Conservation (phyloP, 169 alveolate species). For the Cryptosporidium baileyi region DNA sequence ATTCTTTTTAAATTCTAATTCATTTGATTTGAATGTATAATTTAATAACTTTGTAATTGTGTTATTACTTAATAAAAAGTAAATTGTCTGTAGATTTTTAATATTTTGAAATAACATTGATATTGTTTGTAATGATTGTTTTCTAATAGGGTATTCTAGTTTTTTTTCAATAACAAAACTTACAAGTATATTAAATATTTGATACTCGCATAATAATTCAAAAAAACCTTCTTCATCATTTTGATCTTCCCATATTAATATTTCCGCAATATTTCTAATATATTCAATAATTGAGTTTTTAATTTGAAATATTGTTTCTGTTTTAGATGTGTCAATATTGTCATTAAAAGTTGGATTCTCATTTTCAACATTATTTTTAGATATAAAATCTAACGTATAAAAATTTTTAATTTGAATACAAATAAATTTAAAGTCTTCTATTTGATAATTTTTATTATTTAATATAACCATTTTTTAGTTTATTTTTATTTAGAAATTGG, state of each 20-base stretch:
- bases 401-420: too few relatives aligned
- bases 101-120: slow-evolving; percentile 44
- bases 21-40: slow-evolving; percentile 22
- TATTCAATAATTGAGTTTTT: slow-evolving; percentile 7
- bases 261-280: slow-evolving; percentile 46
- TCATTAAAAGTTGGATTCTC: too few relatives aligned
- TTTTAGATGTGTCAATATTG: too few relatives aligned
- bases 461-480: too few relatives aligned
- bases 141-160: slow-evolving; percentile 9
- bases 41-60: neutral
- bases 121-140: slow-evolving; percentile 48
- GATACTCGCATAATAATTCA: slow-evolving; percentile 2
- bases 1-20: neutral
- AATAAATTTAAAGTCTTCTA: too few relatives aligned
- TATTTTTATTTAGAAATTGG: too few relatives aligned
- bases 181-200: slow-evolving; percentile 9
- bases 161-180: neutral
- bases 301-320: neutral
- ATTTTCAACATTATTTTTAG: neutral
- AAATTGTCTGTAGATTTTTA: neutral
- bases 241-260: slow-evolving; percentile 60
- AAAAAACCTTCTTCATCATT: slow-evolving; percentile 41
- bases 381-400: neutral
- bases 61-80: slow-evolving; percentile 37
- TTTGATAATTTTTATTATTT: too few relatives aligned